Percentiles rank a stretch among this genome's conserved stretches.
These are phyloP conservation scores for Aspergillus novoparasiticus DNA, from an alignment of 2,329 filamentous ascomycete species.

Conservation along the genomic window DNA sequence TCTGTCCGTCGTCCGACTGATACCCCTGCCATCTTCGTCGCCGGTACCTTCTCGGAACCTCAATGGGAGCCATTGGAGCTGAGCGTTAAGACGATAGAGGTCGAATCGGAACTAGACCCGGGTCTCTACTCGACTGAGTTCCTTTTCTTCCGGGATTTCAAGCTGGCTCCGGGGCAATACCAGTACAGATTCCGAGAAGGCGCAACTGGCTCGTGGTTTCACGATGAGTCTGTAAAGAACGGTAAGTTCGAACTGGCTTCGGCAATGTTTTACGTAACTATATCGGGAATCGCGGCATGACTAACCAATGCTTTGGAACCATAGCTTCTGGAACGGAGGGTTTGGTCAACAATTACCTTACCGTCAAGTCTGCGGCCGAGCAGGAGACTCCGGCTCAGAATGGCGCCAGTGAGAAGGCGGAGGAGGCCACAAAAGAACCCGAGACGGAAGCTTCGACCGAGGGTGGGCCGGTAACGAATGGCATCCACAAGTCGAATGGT, in stretches of 20 bases:
- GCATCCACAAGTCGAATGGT: constrained; percentile 11
- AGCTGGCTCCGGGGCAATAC: constrained; percentile 25
- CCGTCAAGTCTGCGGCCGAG: constrained; percentile 14
- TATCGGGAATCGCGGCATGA: neutral
- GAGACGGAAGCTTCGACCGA: constrained; percentile 7
- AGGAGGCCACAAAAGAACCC: constrained; percentile 17
- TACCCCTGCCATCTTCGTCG: constrained; percentile 29
- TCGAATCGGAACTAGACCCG: constrained; percentile 15
- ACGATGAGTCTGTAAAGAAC: constrained; percentile 27
- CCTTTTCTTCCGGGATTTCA: constrained; percentile 24
- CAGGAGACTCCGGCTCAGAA: constrained; percentile 16
- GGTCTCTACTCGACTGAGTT: constrained; percentile 22
- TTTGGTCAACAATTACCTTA: constrained; percentile 24
- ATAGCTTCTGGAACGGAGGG: constrained; percentile 29
- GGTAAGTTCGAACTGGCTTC: constrained; percentile 21
- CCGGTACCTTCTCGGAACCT: constrained; percentile 31
- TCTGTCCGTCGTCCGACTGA: constrained; percentile 29
- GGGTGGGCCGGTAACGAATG: constrained; percentile 6
- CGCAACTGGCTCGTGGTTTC: constrained; percentile 27
- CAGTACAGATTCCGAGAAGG: constrained; percentile 32
- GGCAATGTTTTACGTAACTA: neutral
- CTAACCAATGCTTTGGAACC: constrained; percentile 2
- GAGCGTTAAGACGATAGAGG: constrained; percentile 22
- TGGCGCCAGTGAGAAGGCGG: constrained; percentile 15
- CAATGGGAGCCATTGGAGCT: constrained; percentile 32